A percentile compares a stretch with the other conserved stretches of the same genome.
Evolutionary conservation across 2,329 filamentous ascomycete genomes (phyloP).

Genomic region (Ophiocordyceps robertsii): DNA sequence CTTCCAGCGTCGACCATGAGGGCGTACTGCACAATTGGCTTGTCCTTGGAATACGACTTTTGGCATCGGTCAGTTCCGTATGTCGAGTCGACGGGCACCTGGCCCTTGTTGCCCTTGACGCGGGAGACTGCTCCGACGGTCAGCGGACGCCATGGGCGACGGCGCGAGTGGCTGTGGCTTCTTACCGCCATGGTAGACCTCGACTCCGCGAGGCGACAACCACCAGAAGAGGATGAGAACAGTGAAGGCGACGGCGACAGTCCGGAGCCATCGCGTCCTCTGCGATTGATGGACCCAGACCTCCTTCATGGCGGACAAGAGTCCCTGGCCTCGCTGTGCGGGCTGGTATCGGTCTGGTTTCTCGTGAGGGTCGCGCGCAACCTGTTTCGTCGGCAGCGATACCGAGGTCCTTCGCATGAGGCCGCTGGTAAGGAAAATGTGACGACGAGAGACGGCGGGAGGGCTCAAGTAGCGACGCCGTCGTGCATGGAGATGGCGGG

Average conservation of each 20-base stretch:
- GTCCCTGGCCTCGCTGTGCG: slow-evolving; percentile 29
- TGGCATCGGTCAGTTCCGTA: slow-evolving; percentile 64
- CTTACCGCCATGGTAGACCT: slow-evolving; percentile 35
- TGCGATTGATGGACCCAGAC: slow-evolving; percentile 50
- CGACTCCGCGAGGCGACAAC: slow-evolving; percentile 44
- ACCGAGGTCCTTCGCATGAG: slow-evolving; percentile 53
- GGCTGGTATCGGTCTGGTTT: slow-evolving; percentile 47
- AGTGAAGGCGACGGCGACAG: slow-evolving; percentile 45
- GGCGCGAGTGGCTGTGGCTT: slow-evolving; percentile 1
- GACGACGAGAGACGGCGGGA: not conserved
- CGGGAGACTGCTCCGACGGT: slow-evolving; percentile 10
- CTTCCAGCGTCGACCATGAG: slow-evolving; percentile 98
- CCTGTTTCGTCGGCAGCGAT: slow-evolving; percentile 47
- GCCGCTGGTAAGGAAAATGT: slow-evolving; percentile 1
- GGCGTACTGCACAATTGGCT: slow-evolving; percentile 93
- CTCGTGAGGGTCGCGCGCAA: slow-evolving; percentile 48
- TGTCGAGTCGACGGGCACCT: slow-evolving; percentile 44
- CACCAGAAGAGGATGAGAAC: slow-evolving; percentile 51
- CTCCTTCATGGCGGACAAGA: slow-evolving; percentile 42
- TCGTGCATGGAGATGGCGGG: slow-evolving; percentile 9
- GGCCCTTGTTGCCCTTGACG: slow-evolving; percentile 23
- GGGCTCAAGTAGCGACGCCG: slow-evolving; percentile 12
- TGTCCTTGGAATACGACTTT: slow-evolving; percentile 71
- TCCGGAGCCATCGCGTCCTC: slow-evolving; percentile 52
- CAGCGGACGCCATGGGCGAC: not conserved